Conservation (phyloP, 352 stramenopile species). For the Phytophthora pini region DNA sequence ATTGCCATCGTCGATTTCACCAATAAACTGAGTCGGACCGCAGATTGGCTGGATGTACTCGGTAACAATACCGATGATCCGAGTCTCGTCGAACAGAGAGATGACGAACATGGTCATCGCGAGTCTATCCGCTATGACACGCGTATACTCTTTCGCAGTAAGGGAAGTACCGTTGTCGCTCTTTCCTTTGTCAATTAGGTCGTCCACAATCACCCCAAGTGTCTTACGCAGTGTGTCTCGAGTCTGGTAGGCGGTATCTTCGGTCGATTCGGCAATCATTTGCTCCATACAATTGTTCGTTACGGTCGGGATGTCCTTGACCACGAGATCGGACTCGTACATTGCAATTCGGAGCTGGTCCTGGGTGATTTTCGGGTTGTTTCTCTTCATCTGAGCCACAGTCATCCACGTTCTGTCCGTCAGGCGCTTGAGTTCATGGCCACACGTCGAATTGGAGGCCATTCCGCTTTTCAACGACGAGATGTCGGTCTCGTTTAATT, state of each 20-base stretch:
- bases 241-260: slow-evolving; percentile 15
- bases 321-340: slow-evolving; percentile 18
- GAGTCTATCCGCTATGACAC: slow-evolving; percentile 8
- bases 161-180: slow-evolving; percentile 17
- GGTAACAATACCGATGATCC: slow-evolving; percentile 8
- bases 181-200: slow-evolving; percentile 10
- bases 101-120: slow-evolving; percentile 18
- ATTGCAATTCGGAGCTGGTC: slow-evolving; percentile 17
- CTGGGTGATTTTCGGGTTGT: slow-evolving; percentile 8
- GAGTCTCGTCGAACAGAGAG: slow-evolving; percentile 16
- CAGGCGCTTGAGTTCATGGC: slow-evolving; percentile 30
- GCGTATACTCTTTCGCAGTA: slow-evolving; percentile 7
- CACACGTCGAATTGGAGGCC: slow-evolving; percentile 33
- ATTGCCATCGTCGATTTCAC: slow-evolving; percentile 42
- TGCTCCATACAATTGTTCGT: slow-evolving; percentile 26
- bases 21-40: slow-evolving; percentile 17
- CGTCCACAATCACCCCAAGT: slow-evolving; percentile 13
- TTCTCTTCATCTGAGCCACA: slow-evolving; percentile 17
- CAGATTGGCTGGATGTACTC: slow-evolving; percentile 25
- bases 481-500: slow-evolving; percentile 29
- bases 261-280: slow-evolving; percentile 15
- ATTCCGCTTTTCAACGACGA: slow-evolving; percentile 30
- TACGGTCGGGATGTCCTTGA: slow-evolving; percentile 16
- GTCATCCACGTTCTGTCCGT: slow-evolving; percentile 26
- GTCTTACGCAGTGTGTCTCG: slow-evolving; percentile 22